Base-by-base conservation (phyloP, 2,329 filamentous ascomycete genomes). In the Lasiodiplodia theobromae region DNA sequence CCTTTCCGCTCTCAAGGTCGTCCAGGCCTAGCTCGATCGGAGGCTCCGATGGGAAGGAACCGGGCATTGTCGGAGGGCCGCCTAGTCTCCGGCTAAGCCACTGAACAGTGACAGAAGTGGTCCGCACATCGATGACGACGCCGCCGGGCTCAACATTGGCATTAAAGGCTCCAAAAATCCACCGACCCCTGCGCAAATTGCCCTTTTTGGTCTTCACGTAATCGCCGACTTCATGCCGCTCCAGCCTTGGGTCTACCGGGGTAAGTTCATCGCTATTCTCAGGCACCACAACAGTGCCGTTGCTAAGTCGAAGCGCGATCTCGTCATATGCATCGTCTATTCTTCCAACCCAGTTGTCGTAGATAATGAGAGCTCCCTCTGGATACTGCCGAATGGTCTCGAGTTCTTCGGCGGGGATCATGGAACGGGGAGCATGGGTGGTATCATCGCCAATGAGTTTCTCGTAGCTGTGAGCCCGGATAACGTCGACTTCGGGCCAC, bases 261-360 rank as follows among this genome's bases (percentile, higher is more conserved):
- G 76, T 75, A 23, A 81, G 75, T 49, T 86, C 82, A 14, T 77
- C 73, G 0, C 84, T 77, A 44, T 85, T 79, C 34, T 82, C 78
- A 11, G 88, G 80, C 3, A 85, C 81, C 10, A 89, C 87, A 2
- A 88, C 82, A 38, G 81, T 85, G 58, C 83, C 84, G 73, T 89
- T 85, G 7, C 78, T 73, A 14, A 89, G 79, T 52, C 80, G 82
- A 31, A 89, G 70, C 2, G 84, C 80, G 16, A 88, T 79, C 64
- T 85, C 82, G 58, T 85, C 81, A 37, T 81, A 78, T 54, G 85
- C 78, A 2, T 83, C 79, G 63, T 84, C 80, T 4, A 89, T 82
- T 12, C 83, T 76, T 1, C 88, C 88, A 4, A 89, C 74, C 85
- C 87, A 89, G 71, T 86, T 82, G 21, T 83, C 79, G 73, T 85